phyloP scores from a whole-genome alignment of 2,329 filamentous ascomycete genomes.

The Ophidiomyces ophidiicola region DNA sequence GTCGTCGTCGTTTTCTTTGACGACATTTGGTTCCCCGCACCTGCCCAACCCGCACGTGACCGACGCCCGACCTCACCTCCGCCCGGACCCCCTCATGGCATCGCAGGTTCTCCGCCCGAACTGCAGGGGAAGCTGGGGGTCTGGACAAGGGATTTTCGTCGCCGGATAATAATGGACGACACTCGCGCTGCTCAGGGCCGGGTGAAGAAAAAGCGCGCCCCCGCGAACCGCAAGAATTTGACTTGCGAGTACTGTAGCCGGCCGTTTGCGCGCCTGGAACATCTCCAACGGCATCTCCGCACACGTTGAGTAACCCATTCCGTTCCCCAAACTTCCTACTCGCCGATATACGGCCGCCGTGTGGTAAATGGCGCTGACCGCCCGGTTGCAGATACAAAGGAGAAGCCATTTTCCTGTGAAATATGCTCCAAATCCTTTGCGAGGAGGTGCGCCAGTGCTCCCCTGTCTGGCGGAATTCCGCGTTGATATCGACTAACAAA shows the following conservation, averaged over 20 bases:
- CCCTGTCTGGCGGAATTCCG: constrained; percentile 13
- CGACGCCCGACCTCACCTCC: not conserved
- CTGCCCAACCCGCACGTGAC: constrained; percentile 7
- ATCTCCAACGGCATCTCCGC: constrained; percentile 41
- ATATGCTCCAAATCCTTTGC: constrained; percentile 40
- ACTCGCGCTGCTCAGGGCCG: constrained; percentile 26
- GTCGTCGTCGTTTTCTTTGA: not conserved
- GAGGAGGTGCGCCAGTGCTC: constrained; percentile 27
- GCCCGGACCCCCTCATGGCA: constrained; percentile 7
- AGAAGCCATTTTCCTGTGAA: constrained; percentile 40
- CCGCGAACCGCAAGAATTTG: constrained; percentile 35
- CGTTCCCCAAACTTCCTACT: not conserved
- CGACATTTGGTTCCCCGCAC: constrained; percentile 1
- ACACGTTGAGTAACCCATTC: constrained; percentile 35
- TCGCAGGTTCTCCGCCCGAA: constrained; percentile 10
- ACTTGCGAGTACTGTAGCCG: constrained; percentile 39
- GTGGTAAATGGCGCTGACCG: not conserved
- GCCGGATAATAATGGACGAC: constrained; percentile 26
- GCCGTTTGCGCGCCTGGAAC: constrained; percentile 38
- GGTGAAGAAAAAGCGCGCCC: constrained; percentile 31
- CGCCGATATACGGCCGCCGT: not conserved
- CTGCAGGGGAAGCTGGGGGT: constrained; percentile 4
- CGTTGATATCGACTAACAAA: not conserved
- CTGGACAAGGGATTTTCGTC: not conserved
- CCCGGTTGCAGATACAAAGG: constrained; percentile 34